Percentiles rank a stretch among this genome's conserved stretches.
Evolutionary conservation across 805 yeast species (phyloP).

Genomic region (Saccharomycopsis vini): DNA sequence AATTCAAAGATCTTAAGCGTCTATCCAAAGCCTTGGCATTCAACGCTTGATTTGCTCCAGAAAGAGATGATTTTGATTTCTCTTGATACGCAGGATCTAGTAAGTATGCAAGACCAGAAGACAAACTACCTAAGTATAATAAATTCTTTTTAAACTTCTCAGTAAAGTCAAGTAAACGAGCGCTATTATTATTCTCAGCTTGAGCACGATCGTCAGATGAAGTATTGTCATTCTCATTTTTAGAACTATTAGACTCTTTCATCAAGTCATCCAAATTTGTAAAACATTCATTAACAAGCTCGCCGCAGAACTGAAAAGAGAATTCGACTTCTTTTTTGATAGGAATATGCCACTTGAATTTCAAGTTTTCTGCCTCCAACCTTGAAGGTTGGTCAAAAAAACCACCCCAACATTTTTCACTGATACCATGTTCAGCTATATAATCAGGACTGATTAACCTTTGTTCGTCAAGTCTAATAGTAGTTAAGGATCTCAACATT

Average conservation of each 20-base stretch:
- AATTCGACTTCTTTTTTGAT: constrained; percentile 41
- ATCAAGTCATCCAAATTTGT: constrained; percentile 32
- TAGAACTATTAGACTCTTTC: constrained; percentile 13
- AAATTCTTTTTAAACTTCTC: constrained; percentile 51
- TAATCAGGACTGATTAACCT: constrained; percentile 29
- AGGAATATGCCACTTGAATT: constrained; percentile 75
- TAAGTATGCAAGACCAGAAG: constrained; percentile 63
- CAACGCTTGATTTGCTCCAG: background rate
- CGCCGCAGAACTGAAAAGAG: constrained; percentile 52
- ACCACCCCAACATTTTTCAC: constrained; percentile 66
- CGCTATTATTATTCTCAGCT: background rate
- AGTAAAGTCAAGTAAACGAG: constrained; percentile 26
- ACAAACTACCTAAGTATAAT: constrained; percentile 45
- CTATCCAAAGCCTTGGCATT: constrained; percentile 15
- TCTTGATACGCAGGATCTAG: constrained; percentile 64
- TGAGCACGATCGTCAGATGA: constrained; percentile 13
- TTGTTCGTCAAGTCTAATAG: constrained; percentile 48
- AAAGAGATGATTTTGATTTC: constrained; percentile 21
- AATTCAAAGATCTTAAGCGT: constrained; percentile 12
- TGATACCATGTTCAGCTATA: constrained; percentile 28
- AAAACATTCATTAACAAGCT: constrained; percentile 37
- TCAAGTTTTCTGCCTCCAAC: constrained; percentile 38
- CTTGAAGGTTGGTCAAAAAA: constrained; percentile 48
- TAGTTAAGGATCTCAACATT: constrained; percentile 52
- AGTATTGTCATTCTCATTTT: background rate